Evolutionary conservation across 176 grass and related monocot genomes (phyloP), one percentile per base, ranked within the genome.

Genomic region (Bromus sterilis): DNA sequence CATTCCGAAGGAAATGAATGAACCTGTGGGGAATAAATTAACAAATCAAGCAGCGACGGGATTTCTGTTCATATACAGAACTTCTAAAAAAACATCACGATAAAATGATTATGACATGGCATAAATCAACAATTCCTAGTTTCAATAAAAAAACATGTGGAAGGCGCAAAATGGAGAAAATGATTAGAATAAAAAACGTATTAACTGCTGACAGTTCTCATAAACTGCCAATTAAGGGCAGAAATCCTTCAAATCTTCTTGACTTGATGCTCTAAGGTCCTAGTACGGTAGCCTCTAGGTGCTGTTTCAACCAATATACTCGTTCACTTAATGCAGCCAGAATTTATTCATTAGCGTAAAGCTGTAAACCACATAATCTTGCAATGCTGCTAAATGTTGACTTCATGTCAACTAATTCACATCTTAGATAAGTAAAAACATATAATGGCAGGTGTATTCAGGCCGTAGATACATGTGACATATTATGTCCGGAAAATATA

Each of bases 1-100:
- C 66, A 86, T 82, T 66, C 83, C 79, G 59, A 78, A 86, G 9
- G 73, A 86, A 85, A 81, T 77, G 78, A 55, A 85, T 81, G 40
- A 82, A 83, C 83, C 79, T 90, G 74, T 90, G 67, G 48, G 78
- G 67, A 83, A 90, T 86, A 86, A 83, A 72, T 79, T 18, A 90
- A 86, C 46, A 37, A 90, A 86, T 83, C 83, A 86, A 90, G 84
- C 66, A 86, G 83, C 74, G 76, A 82, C 32, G 66, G 58, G 78
- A 67, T 78, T 83, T 86, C 13, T 69, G 39, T 57, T 56, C 73
- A 75, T 26, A 30, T 69, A 7, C 32, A 49, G 41, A 57, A 71
- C 66, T 89, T 86, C 20, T 73, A 85, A 78, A 66, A 66, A 39
- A 4, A 20, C n/a, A 31, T 9, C 9, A 20, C 48, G 35, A 74